Evolutionary conservation across 164 flowering plant genomes (phyloP).

Genomic region (Chimonanthus praecox): DNA sequence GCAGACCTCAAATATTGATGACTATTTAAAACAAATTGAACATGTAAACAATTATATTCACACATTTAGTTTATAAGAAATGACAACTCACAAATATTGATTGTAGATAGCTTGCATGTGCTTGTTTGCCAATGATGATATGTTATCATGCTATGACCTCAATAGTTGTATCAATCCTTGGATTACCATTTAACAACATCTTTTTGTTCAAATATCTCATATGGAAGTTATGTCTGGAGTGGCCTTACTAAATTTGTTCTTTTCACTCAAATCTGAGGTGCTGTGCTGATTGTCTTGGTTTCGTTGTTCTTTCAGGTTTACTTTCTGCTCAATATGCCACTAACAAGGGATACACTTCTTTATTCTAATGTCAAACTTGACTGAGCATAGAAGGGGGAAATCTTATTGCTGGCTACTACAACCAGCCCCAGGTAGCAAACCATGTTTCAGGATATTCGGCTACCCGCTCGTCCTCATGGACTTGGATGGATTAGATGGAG

Average conservation of each 20-base stretch:
- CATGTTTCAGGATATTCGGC: neutral
- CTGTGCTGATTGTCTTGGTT: neutral
- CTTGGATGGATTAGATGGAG: neutral
- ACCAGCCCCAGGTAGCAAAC: neutral
- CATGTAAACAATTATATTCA: too few relatives aligned
- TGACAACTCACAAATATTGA: too few relatives aligned
- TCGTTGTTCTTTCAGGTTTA: constrained; percentile 4
- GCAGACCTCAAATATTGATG: too few relatives aligned
- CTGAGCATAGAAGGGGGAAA: neutral
- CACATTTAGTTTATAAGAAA: too few relatives aligned
- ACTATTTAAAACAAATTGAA: too few relatives aligned
- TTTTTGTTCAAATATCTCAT: too few relatives aligned
- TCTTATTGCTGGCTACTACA: neutral
- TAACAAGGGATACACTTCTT: constrained; percentile 18
- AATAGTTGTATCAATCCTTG: too few relatives aligned
- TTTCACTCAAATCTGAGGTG: neutral
- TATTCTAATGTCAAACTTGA: constrained; percentile 20
- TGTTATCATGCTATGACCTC: too few relatives aligned
- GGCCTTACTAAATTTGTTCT: neutral
- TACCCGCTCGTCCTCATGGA: neutral
- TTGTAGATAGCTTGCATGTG: too few relatives aligned
- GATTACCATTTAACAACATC: too few relatives aligned
- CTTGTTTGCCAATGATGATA: too few relatives aligned
- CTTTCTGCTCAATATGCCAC: constrained; percentile 13
- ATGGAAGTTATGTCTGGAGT: neutral